Percentiles rank a stretch among this genome's conserved stretches.
phyloP scores from a whole-genome alignment of 805 yeast genomes.

The Wickerhamiella lipophila region DNA sequence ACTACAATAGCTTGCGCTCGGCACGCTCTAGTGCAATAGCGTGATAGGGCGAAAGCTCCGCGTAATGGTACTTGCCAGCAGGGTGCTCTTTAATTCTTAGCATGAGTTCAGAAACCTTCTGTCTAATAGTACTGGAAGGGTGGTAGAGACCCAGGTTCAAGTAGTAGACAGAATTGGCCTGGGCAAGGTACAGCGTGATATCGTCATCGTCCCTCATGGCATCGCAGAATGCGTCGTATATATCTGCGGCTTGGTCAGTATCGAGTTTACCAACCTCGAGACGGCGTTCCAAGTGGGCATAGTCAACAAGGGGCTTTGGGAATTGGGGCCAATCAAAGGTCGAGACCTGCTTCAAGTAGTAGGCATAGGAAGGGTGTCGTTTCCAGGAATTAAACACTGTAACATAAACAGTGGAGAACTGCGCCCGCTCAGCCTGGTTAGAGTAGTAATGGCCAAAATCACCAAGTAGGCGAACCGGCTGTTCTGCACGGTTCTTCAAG shows the following conservation, averaged over 20 bases:
- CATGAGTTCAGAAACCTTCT: slow-evolving; percentile 20
- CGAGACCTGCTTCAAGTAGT: slow-evolving; percentile 16
- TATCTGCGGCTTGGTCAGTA: slow-evolving; percentile 21
- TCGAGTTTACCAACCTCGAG: slow-evolving; percentile 14
- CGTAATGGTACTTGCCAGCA: slow-evolving; percentile 23
- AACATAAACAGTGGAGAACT: slow-evolving; percentile 20
- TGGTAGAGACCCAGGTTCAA: slow-evolving; percentile 26
- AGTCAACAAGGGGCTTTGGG: slow-evolving; percentile 23
- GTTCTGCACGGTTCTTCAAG: slow-evolving; percentile 1
- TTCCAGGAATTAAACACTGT: slow-evolving; percentile 27
- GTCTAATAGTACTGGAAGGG: slow-evolving; percentile 21
- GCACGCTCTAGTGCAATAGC: slow-evolving; percentile 13
- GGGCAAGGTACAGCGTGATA: slow-evolving; percentile 23
- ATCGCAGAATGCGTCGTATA: slow-evolving; percentile 20
- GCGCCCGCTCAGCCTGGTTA: slow-evolving; percentile 19
- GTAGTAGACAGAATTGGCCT: slow-evolving; percentile 22
- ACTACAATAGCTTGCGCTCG: slow-evolving; percentile 7
- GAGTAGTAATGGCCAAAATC: slow-evolving; percentile 28
- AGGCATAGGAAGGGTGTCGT: slow-evolving; percentile 21
- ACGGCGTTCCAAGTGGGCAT: slow-evolving; percentile 4
- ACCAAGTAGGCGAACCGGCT: slow-evolving; percentile 14
- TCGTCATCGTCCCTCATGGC: slow-evolving; percentile 23
- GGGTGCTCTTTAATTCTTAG: slow-evolving; percentile 23
- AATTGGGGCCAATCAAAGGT: slow-evolving; percentile 11
- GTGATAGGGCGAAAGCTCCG: slow-evolving; percentile 15